Percentiles rank a stretch among this genome's conserved stretches.
Evolutionary conservation across 371 early-diverging fungal genomes (phyloP).

Genomic region (Mortierella sp.): DNA sequence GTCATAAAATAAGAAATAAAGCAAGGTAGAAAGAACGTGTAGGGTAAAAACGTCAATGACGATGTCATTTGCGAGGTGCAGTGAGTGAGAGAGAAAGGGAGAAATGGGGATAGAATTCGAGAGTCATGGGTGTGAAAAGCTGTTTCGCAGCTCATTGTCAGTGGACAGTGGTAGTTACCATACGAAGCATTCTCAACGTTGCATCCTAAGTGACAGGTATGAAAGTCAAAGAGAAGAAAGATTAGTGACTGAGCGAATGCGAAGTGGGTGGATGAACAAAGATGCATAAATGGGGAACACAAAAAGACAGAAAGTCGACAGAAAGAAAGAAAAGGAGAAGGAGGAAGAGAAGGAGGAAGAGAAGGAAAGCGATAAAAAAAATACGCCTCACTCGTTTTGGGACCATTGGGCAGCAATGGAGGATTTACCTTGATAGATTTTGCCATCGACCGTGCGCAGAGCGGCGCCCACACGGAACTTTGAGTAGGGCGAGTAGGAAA

Average conservation of each 20-base stretch:
- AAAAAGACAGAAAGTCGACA: not conserved
- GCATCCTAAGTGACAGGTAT: slow-evolving; percentile 64
- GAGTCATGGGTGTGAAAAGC: not conserved
- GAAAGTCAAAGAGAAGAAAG: not conserved
- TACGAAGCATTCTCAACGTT: slow-evolving; percentile 90
- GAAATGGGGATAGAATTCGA: not conserved
- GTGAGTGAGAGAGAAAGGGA: not conserved
- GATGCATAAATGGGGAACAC: not conserved
- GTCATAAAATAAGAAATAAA: not conserved
- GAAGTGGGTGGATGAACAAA: not conserved
- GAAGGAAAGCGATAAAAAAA: not conserved
- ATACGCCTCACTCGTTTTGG: not conserved
- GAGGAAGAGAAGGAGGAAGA: not conserved
- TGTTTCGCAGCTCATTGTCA: not conserved
- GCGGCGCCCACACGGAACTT: slow-evolving; percentile 91
- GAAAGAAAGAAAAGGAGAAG: not conserved
- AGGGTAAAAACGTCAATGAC: slow-evolving; percentile 1
- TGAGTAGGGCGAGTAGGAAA: slow-evolving; percentile 84
- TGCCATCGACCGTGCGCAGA: slow-evolving; percentile 73
- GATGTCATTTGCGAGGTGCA: not conserved
- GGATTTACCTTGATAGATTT: slow-evolving; percentile 68
- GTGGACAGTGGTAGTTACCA: slow-evolving; percentile 58
- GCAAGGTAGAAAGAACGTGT: not conserved
- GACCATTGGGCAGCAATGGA: not conserved
- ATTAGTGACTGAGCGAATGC: not conserved